Evolutionary conservation across 257 asterid species (phyloP).

Genomic region (Linaria vulgaris): DNA sequence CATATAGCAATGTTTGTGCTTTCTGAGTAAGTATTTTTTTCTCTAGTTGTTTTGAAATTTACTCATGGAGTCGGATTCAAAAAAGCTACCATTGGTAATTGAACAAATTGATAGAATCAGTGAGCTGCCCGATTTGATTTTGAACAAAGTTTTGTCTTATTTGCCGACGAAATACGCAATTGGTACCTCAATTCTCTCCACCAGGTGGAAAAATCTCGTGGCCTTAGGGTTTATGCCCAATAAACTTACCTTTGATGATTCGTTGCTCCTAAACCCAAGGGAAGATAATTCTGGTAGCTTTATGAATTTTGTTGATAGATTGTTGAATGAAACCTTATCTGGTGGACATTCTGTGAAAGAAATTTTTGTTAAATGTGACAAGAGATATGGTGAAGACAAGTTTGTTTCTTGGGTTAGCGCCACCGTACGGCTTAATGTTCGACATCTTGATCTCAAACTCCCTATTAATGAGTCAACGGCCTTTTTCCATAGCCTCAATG

Average conservation of each 20-base stretch:
- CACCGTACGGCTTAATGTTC: background rate
- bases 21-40: too few relatives aligned
- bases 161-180: conserved; percentile 1
- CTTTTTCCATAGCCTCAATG: background rate
- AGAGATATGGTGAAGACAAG: background rate
- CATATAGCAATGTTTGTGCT: too few relatives aligned
- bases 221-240: background rate
- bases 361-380: too few relatives aligned
- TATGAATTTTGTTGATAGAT: background rate
- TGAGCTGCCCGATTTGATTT: too few relatives aligned
- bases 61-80: too few relatives aligned
- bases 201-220: background rate
- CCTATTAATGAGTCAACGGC: background rate
- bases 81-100: too few relatives aligned
- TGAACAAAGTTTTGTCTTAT: background rate
- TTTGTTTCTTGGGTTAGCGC: background rate
- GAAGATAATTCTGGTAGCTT: background rate
- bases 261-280: background rate
- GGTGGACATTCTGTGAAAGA: background rate
- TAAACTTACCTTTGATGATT: background rate
- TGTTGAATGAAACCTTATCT: background rate
- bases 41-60: too few relatives aligned
- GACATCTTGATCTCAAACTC: background rate
- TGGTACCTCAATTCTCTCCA: background rate
- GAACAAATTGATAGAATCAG: too few relatives aligned